Evolutionary conservation across 169 alveolate genomes (phyloP).

Genomic region (Plasmodium relictum): DNA sequence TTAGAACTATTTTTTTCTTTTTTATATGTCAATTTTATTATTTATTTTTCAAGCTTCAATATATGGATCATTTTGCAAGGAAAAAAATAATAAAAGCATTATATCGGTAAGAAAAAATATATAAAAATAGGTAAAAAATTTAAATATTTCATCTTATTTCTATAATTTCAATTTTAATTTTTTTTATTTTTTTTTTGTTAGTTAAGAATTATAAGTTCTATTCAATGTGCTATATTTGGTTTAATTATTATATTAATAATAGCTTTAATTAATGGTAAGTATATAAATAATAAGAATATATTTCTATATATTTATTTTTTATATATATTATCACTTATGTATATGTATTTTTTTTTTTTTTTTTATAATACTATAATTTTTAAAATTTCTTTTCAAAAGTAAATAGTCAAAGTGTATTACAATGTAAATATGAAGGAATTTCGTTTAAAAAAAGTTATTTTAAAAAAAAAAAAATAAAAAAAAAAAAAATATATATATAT

Average conservation of each 20-base stretch:
- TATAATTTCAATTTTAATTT: not conserved
- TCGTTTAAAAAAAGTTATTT: slow-evolving; percentile 59
- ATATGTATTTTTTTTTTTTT: not conserved
- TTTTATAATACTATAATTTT: not conserved
- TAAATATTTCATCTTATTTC: not conserved
- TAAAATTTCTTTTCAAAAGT: slow-evolving; percentile 16
- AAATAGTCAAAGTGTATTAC: slow-evolving; percentile 14
- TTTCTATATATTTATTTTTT: not conserved
- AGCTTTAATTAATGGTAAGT: slow-evolving; percentile 33
- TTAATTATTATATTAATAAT: slow-evolving; percentile 26
- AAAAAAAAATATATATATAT: not conserved
- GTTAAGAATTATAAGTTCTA: slow-evolving; percentile 66
- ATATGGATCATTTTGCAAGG: slow-evolving; percentile 69
- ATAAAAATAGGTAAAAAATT: not conserved
- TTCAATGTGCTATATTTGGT: slow-evolving; percentile 67
- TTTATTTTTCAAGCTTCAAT: slow-evolving; percentile 39
- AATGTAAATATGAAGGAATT: slow-evolving; percentile 51
- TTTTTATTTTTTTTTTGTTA: slow-evolving; percentile 11
- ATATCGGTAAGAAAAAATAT: slow-evolving; percentile 28
- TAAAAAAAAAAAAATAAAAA: slow-evolving; percentile 1
- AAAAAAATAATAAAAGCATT: slow-evolving; percentile 46
- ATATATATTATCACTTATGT: not conserved
- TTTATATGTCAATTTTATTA: not conserved
- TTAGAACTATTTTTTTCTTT: not conserved
- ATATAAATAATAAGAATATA: not conserved